These are phyloP conservation scores for Xylaria sp. DNA, from an alignment of 2,329 filamentous ascomycete species.

Conservation along the genomic window DNA sequence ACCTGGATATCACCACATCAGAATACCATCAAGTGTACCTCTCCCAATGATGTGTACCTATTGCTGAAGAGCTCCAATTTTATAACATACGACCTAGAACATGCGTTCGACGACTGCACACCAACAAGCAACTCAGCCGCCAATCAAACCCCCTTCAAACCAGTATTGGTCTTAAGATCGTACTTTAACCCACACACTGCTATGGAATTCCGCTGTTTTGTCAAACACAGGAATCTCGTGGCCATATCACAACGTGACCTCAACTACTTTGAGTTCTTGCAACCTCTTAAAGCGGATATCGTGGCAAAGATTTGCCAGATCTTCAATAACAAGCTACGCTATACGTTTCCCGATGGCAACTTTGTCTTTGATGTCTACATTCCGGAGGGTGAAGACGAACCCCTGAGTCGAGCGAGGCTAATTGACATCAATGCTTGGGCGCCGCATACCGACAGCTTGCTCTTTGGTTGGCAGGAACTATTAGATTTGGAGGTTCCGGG, in stretches of 20 bases:
- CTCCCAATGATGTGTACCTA: conserved; percentile 91
- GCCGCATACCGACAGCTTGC: conserved; percentile 83
- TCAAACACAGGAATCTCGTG: conserved; percentile 82
- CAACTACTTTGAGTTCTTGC: conserved; percentile 88
- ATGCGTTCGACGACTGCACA: conserved; percentile 85
- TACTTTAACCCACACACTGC: conserved; percentile 90
- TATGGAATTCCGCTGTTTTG: conserved; percentile 95
- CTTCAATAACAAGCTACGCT: conserved; percentile 77
- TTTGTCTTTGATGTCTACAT: conserved; percentile 96
- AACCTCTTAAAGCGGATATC: conserved; percentile 71
- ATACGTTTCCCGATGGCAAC: conserved; percentile 83
- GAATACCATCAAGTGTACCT: conserved; percentile 92
- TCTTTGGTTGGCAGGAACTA: conserved; percentile 92
- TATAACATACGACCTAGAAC: conserved; percentile 90
- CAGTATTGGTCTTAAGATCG: conserved; percentile 86
- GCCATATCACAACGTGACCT: conserved; percentile 89
- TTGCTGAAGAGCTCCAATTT: conserved; percentile 96
- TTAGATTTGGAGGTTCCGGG: conserved; percentile 74
- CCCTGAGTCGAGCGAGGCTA: conserved; percentile 81
- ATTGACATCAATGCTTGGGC: conserved; percentile 98
- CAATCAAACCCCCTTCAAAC: conserved; percentile 65
- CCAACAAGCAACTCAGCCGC: conserved; percentile 51
- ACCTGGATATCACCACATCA: conserved; percentile 86
- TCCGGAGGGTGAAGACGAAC: conserved; percentile 68
- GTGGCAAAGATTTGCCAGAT: conserved; percentile 77